Conservation (phyloP, 306 rosid species). For the Glycine soja region DNA sequence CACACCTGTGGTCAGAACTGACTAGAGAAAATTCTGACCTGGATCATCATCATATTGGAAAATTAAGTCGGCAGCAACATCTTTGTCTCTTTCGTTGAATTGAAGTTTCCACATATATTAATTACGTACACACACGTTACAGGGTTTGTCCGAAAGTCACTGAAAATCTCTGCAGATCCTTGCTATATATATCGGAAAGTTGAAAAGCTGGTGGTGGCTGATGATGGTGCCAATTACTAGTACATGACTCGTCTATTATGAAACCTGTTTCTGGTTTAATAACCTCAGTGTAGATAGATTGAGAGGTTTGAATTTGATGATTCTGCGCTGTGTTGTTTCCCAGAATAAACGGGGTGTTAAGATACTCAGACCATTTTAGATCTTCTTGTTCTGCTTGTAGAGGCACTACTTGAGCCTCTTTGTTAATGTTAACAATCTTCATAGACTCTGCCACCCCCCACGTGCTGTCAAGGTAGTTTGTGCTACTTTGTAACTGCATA, state of each 20-base stretch:
- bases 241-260: conserved; percentile 51
- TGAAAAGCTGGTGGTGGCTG: conserved; percentile 47
- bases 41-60: conserved; percentile 44
- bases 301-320: conserved; percentile 62
- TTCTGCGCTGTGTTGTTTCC: conserved; percentile 55
- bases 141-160: conserved; percentile 91
- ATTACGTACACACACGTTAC: conserved; percentile 46
- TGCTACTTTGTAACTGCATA: conserved; percentile 50
- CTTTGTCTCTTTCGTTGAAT: conserved; percentile 45
- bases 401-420: conserved; percentile 38
- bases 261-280: conserved; percentile 72
- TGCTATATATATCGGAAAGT: conserved; percentile 66
- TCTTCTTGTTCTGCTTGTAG: conserved; percentile 64
- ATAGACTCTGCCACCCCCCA: conserved; percentile 61
- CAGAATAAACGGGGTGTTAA: conserved; percentile 64
- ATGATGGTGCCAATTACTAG: conserved; percentile 56
- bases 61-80: conserved; percentile 42
- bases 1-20: conserved; percentile 69
- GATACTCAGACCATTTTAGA: conserved; percentile 82
- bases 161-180: conserved; percentile 88
- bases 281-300: conserved; percentile 59
- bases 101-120: conserved; percentile 41
- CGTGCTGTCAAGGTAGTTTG: conserved; percentile 50
- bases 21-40: conserved; percentile 54
- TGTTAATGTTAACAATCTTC: conserved; percentile 46